These are phyloP conservation scores for Taphrina confusa DNA, from an alignment of 1,139 yeast genomes.

Conservation along the genomic window DNA sequence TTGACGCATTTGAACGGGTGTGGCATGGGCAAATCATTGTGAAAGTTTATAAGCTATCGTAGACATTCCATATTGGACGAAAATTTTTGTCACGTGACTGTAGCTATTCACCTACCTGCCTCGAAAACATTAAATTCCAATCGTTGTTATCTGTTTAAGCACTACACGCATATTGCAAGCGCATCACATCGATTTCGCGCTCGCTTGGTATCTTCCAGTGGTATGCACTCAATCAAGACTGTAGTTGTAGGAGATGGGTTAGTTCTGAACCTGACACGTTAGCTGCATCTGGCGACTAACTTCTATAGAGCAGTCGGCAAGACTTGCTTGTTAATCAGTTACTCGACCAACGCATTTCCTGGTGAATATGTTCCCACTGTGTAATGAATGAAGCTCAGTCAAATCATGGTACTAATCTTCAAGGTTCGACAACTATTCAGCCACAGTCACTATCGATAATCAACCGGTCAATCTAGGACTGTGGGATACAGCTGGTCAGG, in stretches of 20 bases:
- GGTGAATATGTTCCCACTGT: slow-evolving; percentile 95
- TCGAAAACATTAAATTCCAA: too few relatives aligned
- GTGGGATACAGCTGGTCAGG: slow-evolving; percentile 99
- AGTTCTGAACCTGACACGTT: slow-evolving; percentile 29
- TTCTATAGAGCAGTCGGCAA: slow-evolving; percentile 83
- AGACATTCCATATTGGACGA: too few relatives aligned
- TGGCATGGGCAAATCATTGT: too few relatives aligned
- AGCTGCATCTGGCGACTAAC: too few relatives aligned
- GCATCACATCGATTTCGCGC: too few relatives aligned
- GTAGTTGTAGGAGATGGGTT: slow-evolving; percentile 94
- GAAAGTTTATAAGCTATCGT: too few relatives aligned
- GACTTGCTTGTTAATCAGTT: slow-evolving; percentile 82
- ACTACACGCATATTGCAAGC: too few relatives aligned
- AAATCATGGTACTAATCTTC: slow-evolving; percentile 7
- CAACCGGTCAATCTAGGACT: slow-evolving; percentile 71
- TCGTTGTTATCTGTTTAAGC: too few relatives aligned
- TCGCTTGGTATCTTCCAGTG: neutral
- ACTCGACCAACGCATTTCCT: slow-evolving; percentile 92
- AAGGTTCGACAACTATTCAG: slow-evolving; percentile 69
- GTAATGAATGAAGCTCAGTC: slow-evolving; percentile 37
- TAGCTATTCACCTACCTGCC: too few relatives aligned
- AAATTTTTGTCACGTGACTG: too few relatives aligned
- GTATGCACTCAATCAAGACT: slow-evolving; percentile 66
- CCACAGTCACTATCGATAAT: slow-evolving; percentile 79
- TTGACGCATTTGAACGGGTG: too few relatives aligned